Evolutionary conservation across 140 eudicot species (phyloP).

Genomic region (Cichorium intybus): DNA sequence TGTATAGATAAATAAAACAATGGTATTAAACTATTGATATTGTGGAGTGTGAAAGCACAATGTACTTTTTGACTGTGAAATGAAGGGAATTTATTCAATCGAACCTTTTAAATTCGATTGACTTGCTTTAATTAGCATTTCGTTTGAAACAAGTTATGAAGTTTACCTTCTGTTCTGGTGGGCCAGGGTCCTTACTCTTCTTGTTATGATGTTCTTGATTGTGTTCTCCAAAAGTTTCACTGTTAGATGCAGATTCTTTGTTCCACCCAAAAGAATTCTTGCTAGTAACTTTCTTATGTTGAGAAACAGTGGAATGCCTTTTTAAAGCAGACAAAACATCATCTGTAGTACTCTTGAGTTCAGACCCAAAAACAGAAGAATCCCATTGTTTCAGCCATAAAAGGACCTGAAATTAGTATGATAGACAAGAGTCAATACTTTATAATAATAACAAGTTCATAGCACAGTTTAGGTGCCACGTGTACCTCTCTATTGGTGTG

Average conservation of each 20-base stretch:
- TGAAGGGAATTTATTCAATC: background rate
- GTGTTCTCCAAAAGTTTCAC: constrained; percentile 26
- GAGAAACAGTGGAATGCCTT: constrained; percentile 73
- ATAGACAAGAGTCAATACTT: constrained; percentile 3
- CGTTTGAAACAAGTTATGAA: constrained; percentile 16
- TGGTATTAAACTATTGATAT: background rate
- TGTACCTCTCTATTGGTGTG: constrained; percentile 91
- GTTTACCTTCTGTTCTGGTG: constrained; percentile 92
- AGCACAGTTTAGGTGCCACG: background rate
- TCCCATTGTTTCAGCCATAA: constrained; percentile 99
- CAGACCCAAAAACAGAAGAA: constrained; percentile 89
- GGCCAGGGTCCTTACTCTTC: constrained; percentile 52
- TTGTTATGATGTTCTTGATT: constrained; percentile 49
- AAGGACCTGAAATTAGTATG: constrained; percentile 60
- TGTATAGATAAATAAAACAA: constrained; percentile 1
- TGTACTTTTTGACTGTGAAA: constrained; percentile 3
- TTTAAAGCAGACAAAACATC: constrained; percentile 85
- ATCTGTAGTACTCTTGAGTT: constrained; percentile 76
- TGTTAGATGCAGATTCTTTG: constrained; percentile 37
- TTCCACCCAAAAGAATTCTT: constrained; percentile 44
- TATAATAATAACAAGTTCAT: constrained; percentile 8
- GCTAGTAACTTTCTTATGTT: constrained; percentile 42
- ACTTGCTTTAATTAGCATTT: constrained; percentile 4
- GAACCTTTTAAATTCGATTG: constrained; percentile 5
- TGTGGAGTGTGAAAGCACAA: constrained; percentile 2